phyloP scores from a whole-genome alignment of 1,139 yeast genomes.

The Geotrichum aggregatum region DNA sequence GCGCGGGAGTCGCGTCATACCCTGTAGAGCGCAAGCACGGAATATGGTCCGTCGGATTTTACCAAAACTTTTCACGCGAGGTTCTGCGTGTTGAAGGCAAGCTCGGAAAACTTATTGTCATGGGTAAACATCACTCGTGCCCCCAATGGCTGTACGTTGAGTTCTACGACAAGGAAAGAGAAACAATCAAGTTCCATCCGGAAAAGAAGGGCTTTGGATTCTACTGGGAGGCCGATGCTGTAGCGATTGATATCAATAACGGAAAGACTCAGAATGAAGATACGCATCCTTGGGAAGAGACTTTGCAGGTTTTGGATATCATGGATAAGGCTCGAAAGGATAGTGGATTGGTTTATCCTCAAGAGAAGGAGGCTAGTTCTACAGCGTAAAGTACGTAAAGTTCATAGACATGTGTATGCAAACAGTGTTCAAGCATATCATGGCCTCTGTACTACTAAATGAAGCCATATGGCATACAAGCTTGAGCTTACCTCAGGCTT shows the following conservation, averaged over 20 bases:
- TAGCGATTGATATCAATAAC: constrained; percentile 33
- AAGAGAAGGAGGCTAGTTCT: constrained; percentile 27
- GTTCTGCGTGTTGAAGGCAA: constrained; percentile 35
- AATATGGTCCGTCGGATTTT: constrained; percentile 33
- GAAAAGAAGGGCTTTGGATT: constrained; percentile 41
- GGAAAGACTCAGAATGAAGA: constrained; percentile 41
- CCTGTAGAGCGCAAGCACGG: constrained; percentile 33
- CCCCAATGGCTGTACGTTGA: constrained; percentile 33
- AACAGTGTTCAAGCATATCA: no score
- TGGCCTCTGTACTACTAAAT: no score
- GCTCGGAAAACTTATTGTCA: constrained; percentile 35
- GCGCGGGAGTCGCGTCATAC: constrained; percentile 33
- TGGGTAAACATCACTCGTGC: constrained; percentile 30
- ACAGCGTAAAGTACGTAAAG: no score
- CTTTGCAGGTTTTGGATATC: constrained; percentile 43
- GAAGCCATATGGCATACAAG: no score
- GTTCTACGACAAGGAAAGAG: constrained; percentile 18
- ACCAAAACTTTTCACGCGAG: constrained; percentile 27
- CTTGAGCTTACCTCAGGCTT: no score
- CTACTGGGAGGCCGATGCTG: constrained; percentile 52
- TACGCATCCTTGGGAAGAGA: constrained; percentile 45
- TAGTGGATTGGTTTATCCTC: constrained; percentile 45
- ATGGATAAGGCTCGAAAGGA: constrained; percentile 47
- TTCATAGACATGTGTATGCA: no score
- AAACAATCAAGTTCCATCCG: constrained; percentile 8